Evolutionary conservation across 23 red algal species (phyloP).

Genomic region (Gracilariopsis chorda): DNA sequence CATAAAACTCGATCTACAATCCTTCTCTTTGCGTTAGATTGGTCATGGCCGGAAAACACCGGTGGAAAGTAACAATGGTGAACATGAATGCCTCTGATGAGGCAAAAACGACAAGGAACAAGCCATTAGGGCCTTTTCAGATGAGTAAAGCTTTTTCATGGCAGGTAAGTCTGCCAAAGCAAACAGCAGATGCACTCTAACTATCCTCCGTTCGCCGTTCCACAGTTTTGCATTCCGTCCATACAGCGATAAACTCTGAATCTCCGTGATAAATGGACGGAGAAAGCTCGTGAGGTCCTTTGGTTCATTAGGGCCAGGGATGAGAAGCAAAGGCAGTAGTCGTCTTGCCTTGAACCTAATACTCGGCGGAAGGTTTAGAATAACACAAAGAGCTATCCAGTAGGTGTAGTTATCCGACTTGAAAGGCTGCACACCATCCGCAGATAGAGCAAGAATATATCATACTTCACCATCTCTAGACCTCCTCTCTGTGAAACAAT

Average conservation of each 20-base stretch:
- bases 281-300: not conserved
- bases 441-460: no score
- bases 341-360: not conserved
- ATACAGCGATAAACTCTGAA: not conserved
- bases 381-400: not conserved
- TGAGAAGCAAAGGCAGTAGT: not conserved
- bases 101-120: not conserved
- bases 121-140: not conserved
- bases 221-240: not conserved
- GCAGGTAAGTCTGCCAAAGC: not conserved
- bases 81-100: not conserved
- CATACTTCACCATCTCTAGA: no score
- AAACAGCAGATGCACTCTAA: not conserved
- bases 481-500: no score
- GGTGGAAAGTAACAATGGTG: not conserved
- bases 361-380: not conserved
- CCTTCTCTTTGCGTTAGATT: not conserved
- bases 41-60: not conserved
- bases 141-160: not conserved
- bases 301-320: not conserved
- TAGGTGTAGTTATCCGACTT: not conserved
- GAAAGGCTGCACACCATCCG: not conserved
- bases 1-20: not conserved
- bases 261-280: not conserved
- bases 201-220: not conserved